phyloP scores from a whole-genome alignment of 2,329 filamentous ascomycete species.

The Penicillium sp. region DNA sequence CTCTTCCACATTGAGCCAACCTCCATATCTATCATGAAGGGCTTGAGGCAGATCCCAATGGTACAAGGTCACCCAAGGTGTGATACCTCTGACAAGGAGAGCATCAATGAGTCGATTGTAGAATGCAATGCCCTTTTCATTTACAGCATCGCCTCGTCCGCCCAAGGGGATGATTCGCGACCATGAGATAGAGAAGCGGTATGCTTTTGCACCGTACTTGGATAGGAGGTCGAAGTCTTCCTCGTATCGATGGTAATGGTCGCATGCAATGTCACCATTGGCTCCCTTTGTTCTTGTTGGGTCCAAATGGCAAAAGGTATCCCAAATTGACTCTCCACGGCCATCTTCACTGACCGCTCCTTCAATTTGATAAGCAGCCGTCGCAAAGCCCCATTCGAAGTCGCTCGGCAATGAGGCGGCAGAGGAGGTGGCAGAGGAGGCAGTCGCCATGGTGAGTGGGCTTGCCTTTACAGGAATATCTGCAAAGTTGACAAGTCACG shows the following conservation, averaged over 20 bases:
- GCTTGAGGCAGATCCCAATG: conserved; percentile 45
- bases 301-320: conserved; percentile 37
- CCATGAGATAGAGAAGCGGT: conserved; percentile 50
- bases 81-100: conserved; percentile 41
- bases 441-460: background rate
- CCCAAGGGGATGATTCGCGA: conserved; percentile 51
- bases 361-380: conserved; percentile 46
- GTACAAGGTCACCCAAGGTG: conserved; percentile 46
- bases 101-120: conserved; percentile 49
- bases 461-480: background rate
- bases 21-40: conserved; percentile 41
- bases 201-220: conserved; percentile 31
- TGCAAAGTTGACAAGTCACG: background rate
- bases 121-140: conserved; percentile 46
- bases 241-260: conserved; percentile 50
- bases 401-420: conserved; percentile 25
- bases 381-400: conserved; percentile 45
- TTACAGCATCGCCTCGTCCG: conserved; percentile 42
- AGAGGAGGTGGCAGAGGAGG: background rate
- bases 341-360: conserved; percentile 42
- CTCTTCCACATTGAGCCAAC: conserved; percentile 28
- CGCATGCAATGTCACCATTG: conserved; percentile 51
- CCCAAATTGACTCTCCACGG: conserved; percentile 41
- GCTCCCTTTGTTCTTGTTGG: conserved; percentile 32
- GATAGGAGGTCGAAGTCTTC: conserved; percentile 41